phyloP scores from a whole-genome alignment of 495 filamentous ascomycete species.

The Hypoxylon fragiforme region DNA sequence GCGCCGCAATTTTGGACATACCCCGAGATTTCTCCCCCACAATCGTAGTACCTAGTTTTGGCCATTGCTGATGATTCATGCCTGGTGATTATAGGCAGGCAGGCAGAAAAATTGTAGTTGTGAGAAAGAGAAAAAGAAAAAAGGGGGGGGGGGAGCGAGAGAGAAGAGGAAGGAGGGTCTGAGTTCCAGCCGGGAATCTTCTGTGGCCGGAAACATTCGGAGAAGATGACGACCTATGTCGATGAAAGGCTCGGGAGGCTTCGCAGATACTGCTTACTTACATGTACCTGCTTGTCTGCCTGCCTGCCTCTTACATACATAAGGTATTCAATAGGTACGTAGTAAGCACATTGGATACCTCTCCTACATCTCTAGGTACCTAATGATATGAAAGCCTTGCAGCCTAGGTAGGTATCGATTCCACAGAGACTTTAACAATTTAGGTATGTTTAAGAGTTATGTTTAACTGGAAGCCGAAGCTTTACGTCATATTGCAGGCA shows the following conservation, averaged over 20 bases:
- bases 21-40: constrained; percentile 26
- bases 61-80: too few species aligned
- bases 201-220: constrained; percentile 29
- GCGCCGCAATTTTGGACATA: constrained; percentile 21
- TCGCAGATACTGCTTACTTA: constrained; percentile 2
- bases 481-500: constrained; percentile 20
- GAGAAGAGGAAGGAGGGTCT: background rate
- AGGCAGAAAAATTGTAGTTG: too few species aligned
- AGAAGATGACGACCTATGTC: constrained; percentile 2
- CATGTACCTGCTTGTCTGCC: too few species aligned
- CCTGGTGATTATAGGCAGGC: too few species aligned
- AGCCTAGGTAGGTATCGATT: too few species aligned
- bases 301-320: constrained; percentile 1
- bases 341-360: constrained; percentile 23
- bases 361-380: constrained; percentile 21
- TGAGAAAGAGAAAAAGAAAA: too few species aligned
- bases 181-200: too few species aligned
- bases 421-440: background rate
- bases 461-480: too few species aligned
- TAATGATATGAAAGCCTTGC: constrained; percentile 1
- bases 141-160: too few species aligned
- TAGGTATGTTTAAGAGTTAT: background rate
- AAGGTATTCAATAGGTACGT: too few species aligned
- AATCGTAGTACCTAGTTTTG: too few species aligned
- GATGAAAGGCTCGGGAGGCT: background rate